These are phyloP conservation scores for Botrytis deweyae DNA, from an alignment of 2,329 filamentous ascomycete species.

Conservation along the genomic window DNA sequence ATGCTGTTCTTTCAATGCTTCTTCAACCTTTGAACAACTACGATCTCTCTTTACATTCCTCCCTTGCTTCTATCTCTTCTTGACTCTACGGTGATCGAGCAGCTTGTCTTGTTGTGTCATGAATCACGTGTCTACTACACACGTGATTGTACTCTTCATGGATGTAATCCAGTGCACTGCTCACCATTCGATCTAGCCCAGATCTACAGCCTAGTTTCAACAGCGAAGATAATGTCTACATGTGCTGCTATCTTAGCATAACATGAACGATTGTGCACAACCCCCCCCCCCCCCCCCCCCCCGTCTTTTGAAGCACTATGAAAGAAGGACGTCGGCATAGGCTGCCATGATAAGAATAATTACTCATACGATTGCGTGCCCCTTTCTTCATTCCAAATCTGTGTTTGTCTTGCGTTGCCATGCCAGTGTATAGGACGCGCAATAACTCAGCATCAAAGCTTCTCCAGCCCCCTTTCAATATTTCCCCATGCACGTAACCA, in stretches of 20 bases:
- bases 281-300: too few species aligned
- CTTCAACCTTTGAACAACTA: not conserved
- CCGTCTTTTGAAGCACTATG: too few species aligned
- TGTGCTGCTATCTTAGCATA: not conserved
- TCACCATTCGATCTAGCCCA: not conserved
- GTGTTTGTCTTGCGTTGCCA: not conserved
- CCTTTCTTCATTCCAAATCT: not conserved
- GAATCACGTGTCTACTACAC: not conserved
- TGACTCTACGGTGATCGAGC: not conserved
- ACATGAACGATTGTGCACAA: not conserved
- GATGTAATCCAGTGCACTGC: not conserved
- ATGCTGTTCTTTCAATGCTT: not conserved
- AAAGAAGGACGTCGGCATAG: not conserved
- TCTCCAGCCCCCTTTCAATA: not conserved
- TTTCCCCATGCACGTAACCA: not conserved
- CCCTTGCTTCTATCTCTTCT: not conserved
- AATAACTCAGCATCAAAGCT: not conserved
- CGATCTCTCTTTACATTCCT: not conserved
- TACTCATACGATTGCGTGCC: not conserved
- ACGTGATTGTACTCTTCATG: not conserved
- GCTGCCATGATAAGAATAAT: not conserved
- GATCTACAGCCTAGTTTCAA: not conserved
- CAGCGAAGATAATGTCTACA: not conserved
- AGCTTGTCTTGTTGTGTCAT: not conserved
- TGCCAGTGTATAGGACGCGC: not conserved